Evolutionary conservation across 2,329 filamentous ascomycete genomes (phyloP).

Genomic region (Tolypocladium cylindrosporum): DNA sequence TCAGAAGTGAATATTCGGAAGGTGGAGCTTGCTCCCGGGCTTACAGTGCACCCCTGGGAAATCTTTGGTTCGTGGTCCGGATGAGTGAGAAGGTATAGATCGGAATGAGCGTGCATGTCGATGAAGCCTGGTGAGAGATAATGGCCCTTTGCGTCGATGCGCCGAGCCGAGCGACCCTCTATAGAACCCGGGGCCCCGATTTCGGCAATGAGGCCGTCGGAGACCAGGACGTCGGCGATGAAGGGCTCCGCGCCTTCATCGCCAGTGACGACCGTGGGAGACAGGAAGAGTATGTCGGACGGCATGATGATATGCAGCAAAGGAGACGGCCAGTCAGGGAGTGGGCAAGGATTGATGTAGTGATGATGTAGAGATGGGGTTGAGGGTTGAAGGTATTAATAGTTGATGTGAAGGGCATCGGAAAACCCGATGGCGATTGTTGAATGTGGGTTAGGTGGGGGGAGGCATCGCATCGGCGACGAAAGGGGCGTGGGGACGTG

Average conservation of each 20-base stretch:
- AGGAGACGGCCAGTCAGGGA: not conserved
- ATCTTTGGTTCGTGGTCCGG: slow-evolving; percentile 14
- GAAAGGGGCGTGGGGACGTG: not conserved
- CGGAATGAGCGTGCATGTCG: slow-evolving; percentile 15
- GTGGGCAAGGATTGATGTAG: not conserved
- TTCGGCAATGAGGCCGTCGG: slow-evolving; percentile 9
- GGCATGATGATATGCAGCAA: not conserved
- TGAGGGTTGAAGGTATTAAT: not conserved
- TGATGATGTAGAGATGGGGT: not conserved
- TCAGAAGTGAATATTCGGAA: not conserved
- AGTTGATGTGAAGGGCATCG: not conserved
- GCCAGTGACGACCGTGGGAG: slow-evolving; percentile 11
- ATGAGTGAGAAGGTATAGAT: slow-evolving; percentile 12
- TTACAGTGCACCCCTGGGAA: slow-evolving; percentile 13
- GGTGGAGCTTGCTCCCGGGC: not conserved
- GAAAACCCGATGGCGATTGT: not conserved
- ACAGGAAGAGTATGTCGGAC: slow-evolving; percentile 9
- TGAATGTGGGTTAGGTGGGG: not conserved
- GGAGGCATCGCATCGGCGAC: not conserved
- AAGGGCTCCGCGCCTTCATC: slow-evolving; percentile 10
- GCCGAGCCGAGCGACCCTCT: slow-evolving; percentile 3
- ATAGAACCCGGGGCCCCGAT: slow-evolving; percentile 9
- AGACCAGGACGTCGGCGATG: slow-evolving; percentile 11
- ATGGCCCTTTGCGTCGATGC: slow-evolving; percentile 9
- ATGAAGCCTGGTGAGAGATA: slow-evolving; percentile 14